Percentiles rank a stretch among this genome's conserved stretches.
Evolutionary conservation across 768 basidiomycete genomes (phyloP).

Genomic region (Mrakia frigida): DNA sequence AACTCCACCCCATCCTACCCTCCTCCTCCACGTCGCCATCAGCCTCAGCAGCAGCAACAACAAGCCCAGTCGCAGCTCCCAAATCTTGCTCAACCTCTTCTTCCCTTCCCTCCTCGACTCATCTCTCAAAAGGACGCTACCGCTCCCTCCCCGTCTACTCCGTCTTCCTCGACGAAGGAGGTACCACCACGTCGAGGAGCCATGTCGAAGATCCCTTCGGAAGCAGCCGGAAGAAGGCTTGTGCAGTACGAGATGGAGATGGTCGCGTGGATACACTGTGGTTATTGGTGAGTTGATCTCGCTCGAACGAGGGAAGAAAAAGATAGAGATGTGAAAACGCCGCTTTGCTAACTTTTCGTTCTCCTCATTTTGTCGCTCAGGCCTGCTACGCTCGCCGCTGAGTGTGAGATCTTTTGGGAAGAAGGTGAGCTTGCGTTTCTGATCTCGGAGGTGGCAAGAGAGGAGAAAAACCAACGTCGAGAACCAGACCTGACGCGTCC

Average conservation of each 20-base stretch:
- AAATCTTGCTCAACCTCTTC: background rate
- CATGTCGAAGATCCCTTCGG: slow-evolving; percentile 14
- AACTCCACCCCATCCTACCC: background rate
- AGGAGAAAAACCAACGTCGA: background rate
- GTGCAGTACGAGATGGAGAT: slow-evolving; percentile 25
- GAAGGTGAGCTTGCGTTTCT: too few relatives aligned
- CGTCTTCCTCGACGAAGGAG: background rate
- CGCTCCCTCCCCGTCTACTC: background rate
- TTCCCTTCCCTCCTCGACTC: slow-evolving; percentile 1
- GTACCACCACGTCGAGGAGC: background rate
- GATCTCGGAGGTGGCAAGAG: too few relatives aligned
- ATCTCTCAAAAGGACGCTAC: background rate
- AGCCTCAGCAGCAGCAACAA: too few relatives aligned
- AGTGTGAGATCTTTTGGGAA: slow-evolving; percentile 35
- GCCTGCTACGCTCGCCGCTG: slow-evolving; percentile 19
- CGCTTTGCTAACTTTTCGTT: background rate
- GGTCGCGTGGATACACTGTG: slow-evolving; percentile 28
- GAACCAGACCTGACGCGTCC: background rate
- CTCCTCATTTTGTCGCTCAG: background rate
- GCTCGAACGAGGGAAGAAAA: too few relatives aligned
- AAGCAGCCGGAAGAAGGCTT: slow-evolving; percentile 18
- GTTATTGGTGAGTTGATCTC: background rate
- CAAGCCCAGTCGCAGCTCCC: too few relatives aligned
- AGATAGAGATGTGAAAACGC: background rate
- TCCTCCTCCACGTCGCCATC: background rate